Conservation (phyloP, 345 rosid genomes). For the Brassica napus region DNA sequence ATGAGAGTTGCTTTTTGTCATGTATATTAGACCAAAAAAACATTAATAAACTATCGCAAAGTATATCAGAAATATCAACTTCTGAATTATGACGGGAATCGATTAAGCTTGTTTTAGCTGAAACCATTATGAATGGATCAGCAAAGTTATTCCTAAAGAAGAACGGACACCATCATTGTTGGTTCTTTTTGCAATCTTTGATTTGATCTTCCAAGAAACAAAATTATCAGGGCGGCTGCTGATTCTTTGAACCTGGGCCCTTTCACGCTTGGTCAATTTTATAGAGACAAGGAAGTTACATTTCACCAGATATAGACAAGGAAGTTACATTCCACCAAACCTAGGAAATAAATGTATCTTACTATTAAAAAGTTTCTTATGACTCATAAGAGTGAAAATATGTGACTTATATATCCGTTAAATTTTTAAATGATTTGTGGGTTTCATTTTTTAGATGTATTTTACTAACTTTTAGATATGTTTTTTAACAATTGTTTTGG, state of each 20-base stretch:
- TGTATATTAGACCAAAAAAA: background rate
- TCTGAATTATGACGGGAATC: background rate
- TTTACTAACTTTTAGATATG: background rate
- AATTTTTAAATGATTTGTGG: background rate
- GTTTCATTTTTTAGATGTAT: background rate
- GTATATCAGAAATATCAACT: background rate
- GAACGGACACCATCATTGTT: background rate
- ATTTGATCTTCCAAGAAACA: background rate
- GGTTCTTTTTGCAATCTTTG: background rate
- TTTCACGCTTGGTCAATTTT: conserved; percentile 3
- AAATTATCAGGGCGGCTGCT: background rate
- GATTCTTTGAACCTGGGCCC: background rate
- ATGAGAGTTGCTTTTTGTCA: background rate
- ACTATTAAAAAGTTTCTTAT: too few species aligned
- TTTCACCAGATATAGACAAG: background rate
- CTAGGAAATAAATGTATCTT: background rate
- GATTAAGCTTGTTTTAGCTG: background rate
- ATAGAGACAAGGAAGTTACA: conserved; percentile 1
- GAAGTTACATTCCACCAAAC: background rate
- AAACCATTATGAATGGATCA: background rate
- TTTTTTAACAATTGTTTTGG: background rate
- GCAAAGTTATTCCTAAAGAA: background rate
- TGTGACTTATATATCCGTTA: background rate
- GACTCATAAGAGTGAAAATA: too few species aligned
- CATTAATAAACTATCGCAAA: background rate